These are phyloP conservation scores for Cordyceps cicadae DNA, from an alignment of 2,329 filamentous ascomycete genomes.

Conservation along the genomic window DNA sequence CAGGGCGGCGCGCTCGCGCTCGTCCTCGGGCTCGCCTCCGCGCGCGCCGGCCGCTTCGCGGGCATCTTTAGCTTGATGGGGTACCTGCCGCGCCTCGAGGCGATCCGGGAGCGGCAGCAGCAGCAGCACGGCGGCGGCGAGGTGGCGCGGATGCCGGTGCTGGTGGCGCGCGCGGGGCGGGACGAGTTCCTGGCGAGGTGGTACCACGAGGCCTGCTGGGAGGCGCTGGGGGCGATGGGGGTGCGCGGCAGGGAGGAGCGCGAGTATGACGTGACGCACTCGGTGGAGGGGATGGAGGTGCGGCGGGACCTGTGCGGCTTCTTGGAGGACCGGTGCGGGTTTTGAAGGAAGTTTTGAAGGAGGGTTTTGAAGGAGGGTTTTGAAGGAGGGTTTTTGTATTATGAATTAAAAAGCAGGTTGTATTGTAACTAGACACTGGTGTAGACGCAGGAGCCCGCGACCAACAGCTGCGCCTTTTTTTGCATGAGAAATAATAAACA, in stretches of 20 bases:
- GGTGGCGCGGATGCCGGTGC: too few relatives aligned
- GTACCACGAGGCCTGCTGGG: neutral
- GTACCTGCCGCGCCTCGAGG: neutral
- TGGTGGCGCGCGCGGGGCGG: neutral
- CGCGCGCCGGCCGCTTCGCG: neutral
- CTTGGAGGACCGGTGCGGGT: neutral
- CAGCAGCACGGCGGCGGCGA: neutral
- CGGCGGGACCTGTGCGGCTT: neutral
- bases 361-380: too few relatives aligned
- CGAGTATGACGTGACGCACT: neutral
- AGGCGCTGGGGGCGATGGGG: neutral
- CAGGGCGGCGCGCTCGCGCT: constrained; percentile 3
- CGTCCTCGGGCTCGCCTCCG: neutral
- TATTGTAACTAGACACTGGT: neutral
- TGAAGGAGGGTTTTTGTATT: too few relatives aligned
- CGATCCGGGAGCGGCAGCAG: neutral
- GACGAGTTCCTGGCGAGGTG: neutral
- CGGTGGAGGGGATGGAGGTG: neutral
- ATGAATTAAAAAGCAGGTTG: neutral
- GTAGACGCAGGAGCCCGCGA: neutral
- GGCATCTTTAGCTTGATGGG: neutral
- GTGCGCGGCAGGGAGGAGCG: neutral
- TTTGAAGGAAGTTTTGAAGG: too few relatives aligned
- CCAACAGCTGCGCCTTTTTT: neutral
- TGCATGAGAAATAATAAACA: neutral